Evolutionary conservation across 2,329 filamentous ascomycete species (phyloP), one percentile per base, ranked within the genome.

Genomic region (Gnomoniopsis sp.): DNA sequence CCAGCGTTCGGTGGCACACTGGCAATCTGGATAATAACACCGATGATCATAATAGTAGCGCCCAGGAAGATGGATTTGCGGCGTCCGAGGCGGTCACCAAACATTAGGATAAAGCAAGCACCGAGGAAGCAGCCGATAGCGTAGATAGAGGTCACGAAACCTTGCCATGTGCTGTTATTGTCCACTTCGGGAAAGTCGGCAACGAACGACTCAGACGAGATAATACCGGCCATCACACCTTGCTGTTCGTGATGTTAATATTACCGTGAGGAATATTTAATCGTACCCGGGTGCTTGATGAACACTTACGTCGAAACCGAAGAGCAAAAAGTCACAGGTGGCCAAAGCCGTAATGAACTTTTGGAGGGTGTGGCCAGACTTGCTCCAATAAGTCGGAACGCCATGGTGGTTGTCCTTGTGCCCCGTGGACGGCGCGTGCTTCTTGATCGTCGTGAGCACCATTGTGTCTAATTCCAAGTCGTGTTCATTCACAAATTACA

Each of bases 11-110:
- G 74, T n/a, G 61, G 73, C 69, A 76, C 80, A 1, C 78, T 75
- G 14, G 77, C 70, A 15, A 78, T 71, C 66, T 86, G 83, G 26
- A 86, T 75, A 10, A 79, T 73, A 41, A 83, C 82, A 34, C 83
- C 83, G 34, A 85, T 66, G 23, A 83, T 77, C 76, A 85, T 81
- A 63, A 85, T 73, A 3, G 69, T 64, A 23, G 77, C 77, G 47
- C 83, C 83, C 48, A 78, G 66, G 62, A 84, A 78, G 63, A 85
- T 83, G 2, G 79, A 80, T 54, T 75, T 76, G 62, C 80, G 78
- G 36, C 83, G 77, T 19, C 83, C 83, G 36, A 85, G 77, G 38
- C 76, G 71, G 64, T 86, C 82, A 15, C 82, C 82, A 21, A 81
- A 67, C 8, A 66, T 59, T n/a, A 76, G 66, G 21, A 74, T 74